Evolutionary conservation across 495 filamentous ascomycete species (phyloP).

Genomic region (Cercophora newfieldiana): DNA sequence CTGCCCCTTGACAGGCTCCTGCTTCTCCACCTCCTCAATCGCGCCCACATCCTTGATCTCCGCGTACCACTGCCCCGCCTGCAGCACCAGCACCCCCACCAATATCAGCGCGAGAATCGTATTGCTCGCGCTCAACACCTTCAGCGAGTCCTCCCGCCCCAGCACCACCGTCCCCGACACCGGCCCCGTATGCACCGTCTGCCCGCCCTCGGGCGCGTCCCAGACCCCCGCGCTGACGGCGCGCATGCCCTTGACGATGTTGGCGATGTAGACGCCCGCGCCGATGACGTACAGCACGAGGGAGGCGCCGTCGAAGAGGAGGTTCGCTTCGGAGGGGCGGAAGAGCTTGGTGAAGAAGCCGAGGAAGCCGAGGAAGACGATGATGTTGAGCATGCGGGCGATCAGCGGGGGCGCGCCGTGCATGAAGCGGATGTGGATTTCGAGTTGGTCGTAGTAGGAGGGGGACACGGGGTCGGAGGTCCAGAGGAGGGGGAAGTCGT

Average conservation of each 20-base stretch:
- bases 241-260: constrained; percentile 90
- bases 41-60: constrained; percentile 89
- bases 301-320: constrained; percentile 92
- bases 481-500: constrained; percentile 98
- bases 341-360: constrained; percentile 94
- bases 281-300: constrained; percentile 91
- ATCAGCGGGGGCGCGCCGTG: constrained; percentile 87
- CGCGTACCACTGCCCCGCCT: constrained; percentile 99
- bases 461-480: constrained; percentile 61
- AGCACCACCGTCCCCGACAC: constrained; percentile 49
- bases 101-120: constrained; percentile 91
- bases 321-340: constrained; percentile 85
- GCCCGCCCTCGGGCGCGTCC: constrained; percentile 52
- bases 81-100: constrained; percentile 85
- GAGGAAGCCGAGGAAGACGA: constrained; percentile 80
- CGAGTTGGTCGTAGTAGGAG: constrained; percentile 74
- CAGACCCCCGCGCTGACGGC: constrained; percentile 63
- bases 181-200: constrained; percentile 44
- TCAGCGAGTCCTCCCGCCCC: constrained; percentile 79
- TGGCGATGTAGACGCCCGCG: constrained; percentile 86
- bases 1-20: constrained; percentile 17
- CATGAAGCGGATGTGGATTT: constrained; percentile 82
- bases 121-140: constrained; percentile 92
- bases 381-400: constrained; percentile 88
- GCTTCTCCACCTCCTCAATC: constrained; percentile 41